Percentiles rank a stretch among this genome's conserved stretches.
phyloP scores from a whole-genome alignment of 352 stramenopile species.

The Phytophthora macrochlamydospora region DNA sequence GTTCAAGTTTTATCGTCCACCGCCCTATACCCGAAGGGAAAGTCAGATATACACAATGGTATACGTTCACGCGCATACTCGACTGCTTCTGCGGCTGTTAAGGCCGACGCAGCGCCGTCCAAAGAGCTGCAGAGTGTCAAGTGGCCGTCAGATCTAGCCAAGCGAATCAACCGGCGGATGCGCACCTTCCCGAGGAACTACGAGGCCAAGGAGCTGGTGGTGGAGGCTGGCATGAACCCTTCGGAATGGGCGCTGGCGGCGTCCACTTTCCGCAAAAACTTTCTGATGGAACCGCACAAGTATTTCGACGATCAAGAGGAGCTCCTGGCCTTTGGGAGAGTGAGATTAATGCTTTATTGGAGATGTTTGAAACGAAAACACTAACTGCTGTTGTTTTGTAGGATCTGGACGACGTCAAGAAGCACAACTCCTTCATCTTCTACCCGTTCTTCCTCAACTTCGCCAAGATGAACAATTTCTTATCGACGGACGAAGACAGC shows the following conservation, averaged over 20 bases:
- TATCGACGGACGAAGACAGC: constrained; percentile 39
- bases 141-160: constrained; percentile 48
- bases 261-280: constrained; percentile 64
- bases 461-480: constrained; percentile 43
- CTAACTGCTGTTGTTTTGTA: constrained; percentile 18
- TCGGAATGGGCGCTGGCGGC: constrained; percentile 64
- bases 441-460: constrained; percentile 81
- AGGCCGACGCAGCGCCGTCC: background rate
- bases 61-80: background rate
- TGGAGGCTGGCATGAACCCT: constrained; percentile 70
- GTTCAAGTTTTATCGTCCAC: background rate
- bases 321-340: constrained; percentile 55
- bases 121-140: constrained; percentile 7
- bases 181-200: constrained; percentile 74
- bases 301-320: constrained; percentile 68
- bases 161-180: constrained; percentile 50
- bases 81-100: background rate
- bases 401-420: constrained; percentile 55
- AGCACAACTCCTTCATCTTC: constrained; percentile 72
- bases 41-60: background rate
- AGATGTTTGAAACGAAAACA: constrained; percentile 16
- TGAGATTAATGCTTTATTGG: background rate
- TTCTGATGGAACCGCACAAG: constrained; percentile 52
- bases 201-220: constrained; percentile 65
- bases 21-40: background rate